Evolutionary conservation across 257 asterid genomes (phyloP), one percentile per base, ranked within the genome.

Genomic region (Leptodermis oblonga): DNA sequence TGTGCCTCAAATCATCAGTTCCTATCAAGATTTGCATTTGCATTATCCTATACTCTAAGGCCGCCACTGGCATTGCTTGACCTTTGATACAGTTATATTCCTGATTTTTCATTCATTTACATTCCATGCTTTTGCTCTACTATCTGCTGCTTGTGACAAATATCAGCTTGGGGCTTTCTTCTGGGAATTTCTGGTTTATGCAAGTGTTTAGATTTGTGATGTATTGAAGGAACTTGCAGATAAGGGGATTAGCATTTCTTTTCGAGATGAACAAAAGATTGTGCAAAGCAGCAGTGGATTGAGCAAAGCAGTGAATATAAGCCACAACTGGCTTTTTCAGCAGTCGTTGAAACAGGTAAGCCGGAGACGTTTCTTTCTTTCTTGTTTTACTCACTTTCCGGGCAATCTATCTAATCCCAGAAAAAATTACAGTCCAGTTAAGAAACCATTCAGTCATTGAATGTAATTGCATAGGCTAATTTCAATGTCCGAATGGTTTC

Each of bases 201-300:
- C 53, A 30, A 28, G 11, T 2, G 12, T 3, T 46, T 5, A 30
- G 31, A 31, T 46, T 33, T 9, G 43, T 48, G 48, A 73, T 30
- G 20, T 18, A 33, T 46, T 8, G 15, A 42, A 22, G 42, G 62
- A 45, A 66, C 45, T 67, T 70, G 59, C 95, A 91, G 97, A 75
- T 91, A n/a, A 81, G 82, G 74, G 85, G 77, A 28, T 54, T 81
- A 72, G 12, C 84, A 51, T 86, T 80, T 67, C 20, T 82, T 49
- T 91, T 91, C 49, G 92, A 84, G 82, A 81, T 78, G 2, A 82
- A 81, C 39, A 76, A 61, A 53, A 62, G 39, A 6, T 62, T 54
- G 37, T 48, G 74, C 78, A 74, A 80, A 83, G 76, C 87, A 67
- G 73, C 52, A 73, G 39, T 55, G 26, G 18, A 55, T 73, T 46